Evolutionary conservation across 305 asterid genomes (phyloP), one percentile per base, ranked within the genome.

Genomic region (Rubia peregrina): DNA sequence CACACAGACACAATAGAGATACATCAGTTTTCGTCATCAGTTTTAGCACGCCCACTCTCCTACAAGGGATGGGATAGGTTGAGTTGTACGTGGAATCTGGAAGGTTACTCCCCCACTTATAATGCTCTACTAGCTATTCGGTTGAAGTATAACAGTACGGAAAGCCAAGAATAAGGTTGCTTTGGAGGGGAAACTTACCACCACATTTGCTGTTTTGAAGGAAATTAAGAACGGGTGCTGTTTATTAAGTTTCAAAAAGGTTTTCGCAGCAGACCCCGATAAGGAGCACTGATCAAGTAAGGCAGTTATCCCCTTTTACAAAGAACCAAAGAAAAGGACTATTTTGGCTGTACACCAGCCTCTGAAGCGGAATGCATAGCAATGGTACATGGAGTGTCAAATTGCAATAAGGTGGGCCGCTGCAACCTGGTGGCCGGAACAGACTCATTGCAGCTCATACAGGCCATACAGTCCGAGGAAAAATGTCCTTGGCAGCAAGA

Each of bases 31-130:
- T n/a, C n/a, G n/a, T n/a, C 14, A 9, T 26, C 17, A 19, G 21
- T 42, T 70, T 70, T 11, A 59, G 63, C 14, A 57, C 21, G 67
- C 56, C 40, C 53, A 13, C 30, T 57, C 55, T n/a, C 72, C 43
- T n/a, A 33, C 38, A 33, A 33, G 38, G 38, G 38, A 33, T 1
- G 38, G 38, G 38, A 33, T 33, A 33, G 38, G 38, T 2, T 33
- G 38, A 3, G 38, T 33, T 33, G 38, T 33, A 3, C 38, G 38
- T 33, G 38, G 38, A 33, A 33, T 33, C 3, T 33, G 38, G 38
- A 33, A 33, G 38, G 38, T 33, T 33, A 33, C 5, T 33, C 38
- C 38, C 38, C 38, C 30, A 26, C 30, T 26, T 26, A 26, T 48
- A 48, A 48, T 48, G 53, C n/a, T 44, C n/a, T 13, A 48, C 53